Base-by-base conservation (phyloP, 108 stramenopile genomes). In the Ochromonas danica region DNA sequence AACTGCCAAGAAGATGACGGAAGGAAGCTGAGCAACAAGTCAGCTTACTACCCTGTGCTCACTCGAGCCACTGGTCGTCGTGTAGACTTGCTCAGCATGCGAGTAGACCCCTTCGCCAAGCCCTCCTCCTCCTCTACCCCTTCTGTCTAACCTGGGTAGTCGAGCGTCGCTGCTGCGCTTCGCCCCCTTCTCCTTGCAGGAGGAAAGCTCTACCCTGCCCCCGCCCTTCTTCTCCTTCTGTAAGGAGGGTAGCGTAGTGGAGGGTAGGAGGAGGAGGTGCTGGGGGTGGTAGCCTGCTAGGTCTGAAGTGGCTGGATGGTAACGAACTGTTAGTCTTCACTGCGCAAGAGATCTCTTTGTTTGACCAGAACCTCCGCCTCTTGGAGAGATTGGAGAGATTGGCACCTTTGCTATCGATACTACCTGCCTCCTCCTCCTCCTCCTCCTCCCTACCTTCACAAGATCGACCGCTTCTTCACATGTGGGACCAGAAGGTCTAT, bases 401-500 rank as follows among this genome's bases (percentile, higher is more conserved):
- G 51, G 51, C 51, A 57, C 51, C 51, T 57, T 57, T 57, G 51
- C 51, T 57, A 57, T 57, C 51, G 51, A 57, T 57, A 57, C 51
- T 57, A 57, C 51, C 51, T 57, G 51, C 51, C 51, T 57, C 51
- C 51, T 57, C 51, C 51, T 57, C 51, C 51, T 57, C 51, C 51
- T 17, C 51, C 51, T 57, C 51, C 51, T 57, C 51, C 51, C 51
- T 57, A 57, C 22, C 51, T 57, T 57, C 51, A 57, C 51, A 57
- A 57, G 51, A 57, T 57, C 51, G 51, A 57, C 51, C 51, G 51
- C 51, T 57, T 57, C 51, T 57, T 57, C 51, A 57, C 51, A 57
- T 57, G 51, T 57, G 51, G 51, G 63, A 67, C 31, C 17, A 67
- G 63, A 22, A 67, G 31, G 31, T 67, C 30, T 67, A 67, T 67